Conservation (phyloP, 2,329 filamentous ascomycete species). For the Coleophoma eucalyptorum region DNA sequence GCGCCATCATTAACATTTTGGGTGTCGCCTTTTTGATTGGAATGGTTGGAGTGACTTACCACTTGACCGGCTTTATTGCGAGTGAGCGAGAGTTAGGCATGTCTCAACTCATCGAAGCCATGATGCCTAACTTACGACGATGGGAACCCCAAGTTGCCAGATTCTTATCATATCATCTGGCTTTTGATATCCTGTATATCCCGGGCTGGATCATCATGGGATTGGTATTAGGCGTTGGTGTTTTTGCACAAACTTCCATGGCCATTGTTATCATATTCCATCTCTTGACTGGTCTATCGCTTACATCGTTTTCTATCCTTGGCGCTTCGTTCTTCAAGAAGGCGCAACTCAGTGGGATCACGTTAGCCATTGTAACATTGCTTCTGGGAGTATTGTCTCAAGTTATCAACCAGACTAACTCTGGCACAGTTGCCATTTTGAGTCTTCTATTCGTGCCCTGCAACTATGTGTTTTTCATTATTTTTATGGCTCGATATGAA, state of each 20-base stretch:
- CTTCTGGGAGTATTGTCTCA: conserved; percentile 81
- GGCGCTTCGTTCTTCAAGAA: conserved; percentile 82
- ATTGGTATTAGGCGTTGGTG: conserved; percentile 56
- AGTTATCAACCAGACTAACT: conserved; percentile 56
- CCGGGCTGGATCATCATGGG: conserved; percentile 81
- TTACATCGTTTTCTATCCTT: conserved; percentile 78
- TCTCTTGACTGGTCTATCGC: conserved; percentile 69
- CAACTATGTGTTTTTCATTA: conserved; percentile 80
- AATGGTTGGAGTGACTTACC: conserved; percentile 79
- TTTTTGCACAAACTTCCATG: conserved; percentile 61
- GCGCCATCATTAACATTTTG: conserved; percentile 69
- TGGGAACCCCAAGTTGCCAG: conserved; percentile 78
- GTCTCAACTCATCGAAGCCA: conserved; percentile 83
- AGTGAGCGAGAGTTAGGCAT: conserved; percentile 84
- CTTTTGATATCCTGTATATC: conserved; percentile 75
- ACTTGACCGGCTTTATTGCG: conserved; percentile 81
- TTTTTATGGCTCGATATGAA: conserved; percentile 76
- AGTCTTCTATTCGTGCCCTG: conserved; percentile 81
- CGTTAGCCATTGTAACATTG: conserved; percentile 67
- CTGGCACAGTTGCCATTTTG: conserved; percentile 62
- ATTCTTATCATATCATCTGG: conserved; percentile 74
- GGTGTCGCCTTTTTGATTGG: conserved; percentile 76
- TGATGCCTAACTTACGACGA: conserved; percentile 73
- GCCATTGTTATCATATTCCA: conserved; percentile 71
- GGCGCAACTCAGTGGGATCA: conserved; percentile 83